Conservation (phyloP, 192 early-diverging fungal genomes). For the Kickxella alabastrina region DNA sequence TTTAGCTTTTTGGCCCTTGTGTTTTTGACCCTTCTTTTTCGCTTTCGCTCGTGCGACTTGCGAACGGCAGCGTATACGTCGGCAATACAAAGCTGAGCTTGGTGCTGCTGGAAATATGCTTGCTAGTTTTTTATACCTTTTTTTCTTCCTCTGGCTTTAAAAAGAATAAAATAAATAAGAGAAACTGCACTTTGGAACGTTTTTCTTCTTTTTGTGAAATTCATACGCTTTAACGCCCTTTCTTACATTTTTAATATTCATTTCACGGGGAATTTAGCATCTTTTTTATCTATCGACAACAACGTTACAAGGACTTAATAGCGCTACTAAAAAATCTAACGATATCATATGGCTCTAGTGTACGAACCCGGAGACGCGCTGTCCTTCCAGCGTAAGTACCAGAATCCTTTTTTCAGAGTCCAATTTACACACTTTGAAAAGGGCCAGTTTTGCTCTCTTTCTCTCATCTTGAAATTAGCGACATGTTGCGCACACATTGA, state of each 20-base stretch:
- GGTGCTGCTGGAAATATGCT: no score
- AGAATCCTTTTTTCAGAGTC: no score
- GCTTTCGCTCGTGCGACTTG: no score
- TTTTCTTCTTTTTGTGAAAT: conserved; percentile 1
- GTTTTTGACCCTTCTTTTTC: no score
- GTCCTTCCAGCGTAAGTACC: conserved; percentile 60
- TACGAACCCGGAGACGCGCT: conserved; percentile 58
- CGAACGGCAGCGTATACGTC: no score
- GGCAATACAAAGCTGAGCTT: no score
- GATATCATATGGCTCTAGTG: conserved; percentile 66
- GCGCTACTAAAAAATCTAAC: neutral
- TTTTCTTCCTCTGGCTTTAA: neutral
- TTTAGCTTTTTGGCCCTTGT: no score
- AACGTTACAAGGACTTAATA: neutral
- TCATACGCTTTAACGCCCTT: neutral
- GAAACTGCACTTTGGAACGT: no score
- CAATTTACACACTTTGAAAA: neutral
- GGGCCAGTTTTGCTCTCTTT: conserved; percentile 3
- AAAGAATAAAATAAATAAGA: conserved; percentile 1
- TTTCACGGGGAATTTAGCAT: no score
- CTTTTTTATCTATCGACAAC: neutral
- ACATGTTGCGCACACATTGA: no score
- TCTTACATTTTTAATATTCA: no score
- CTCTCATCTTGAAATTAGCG: neutral
- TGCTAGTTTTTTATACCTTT: neutral